Conservation (phyloP, 2,329 filamentous ascomycete species). For the Phialophora macrospora region DNA sequence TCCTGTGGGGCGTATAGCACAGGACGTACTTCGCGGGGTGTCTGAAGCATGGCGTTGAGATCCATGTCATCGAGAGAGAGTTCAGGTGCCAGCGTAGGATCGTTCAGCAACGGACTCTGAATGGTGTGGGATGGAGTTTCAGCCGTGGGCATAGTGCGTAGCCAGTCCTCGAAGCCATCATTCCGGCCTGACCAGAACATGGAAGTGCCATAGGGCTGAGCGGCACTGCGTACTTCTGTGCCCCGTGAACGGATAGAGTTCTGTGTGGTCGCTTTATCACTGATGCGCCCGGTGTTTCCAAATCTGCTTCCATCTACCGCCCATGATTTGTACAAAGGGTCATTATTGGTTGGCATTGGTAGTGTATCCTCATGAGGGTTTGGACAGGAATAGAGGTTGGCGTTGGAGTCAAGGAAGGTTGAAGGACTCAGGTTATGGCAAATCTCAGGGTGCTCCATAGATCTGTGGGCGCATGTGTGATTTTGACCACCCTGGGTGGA, state of each 20-base stretch:
- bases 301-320: neutral
- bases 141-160: neutral
- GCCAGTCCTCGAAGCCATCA: neutral
- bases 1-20: neutral
- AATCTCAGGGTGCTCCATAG: neutral
- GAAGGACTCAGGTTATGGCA: neutral
- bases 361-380: neutral
- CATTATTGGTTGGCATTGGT: neutral
- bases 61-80: neutral
- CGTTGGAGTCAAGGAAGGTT: neutral
- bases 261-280: neutral
- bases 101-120: neutral
- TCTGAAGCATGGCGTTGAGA: neutral
- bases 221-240: neutral
- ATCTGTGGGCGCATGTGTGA: neutral
- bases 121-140: neutral
- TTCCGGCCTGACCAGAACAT: neutral
- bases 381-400: neutral
- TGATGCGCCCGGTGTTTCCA: neutral
- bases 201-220: neutral
- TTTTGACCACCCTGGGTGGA: constrained; percentile 12
- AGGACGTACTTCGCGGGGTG: neutral
- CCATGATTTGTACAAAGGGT: neutral
- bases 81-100: constrained; percentile 10
- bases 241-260: neutral